Evolutionary conservation across 352 stramenopile genomes (phyloP), one percentile per base, ranked within the genome.

Genomic region (Phytopythium vexans): DNA sequence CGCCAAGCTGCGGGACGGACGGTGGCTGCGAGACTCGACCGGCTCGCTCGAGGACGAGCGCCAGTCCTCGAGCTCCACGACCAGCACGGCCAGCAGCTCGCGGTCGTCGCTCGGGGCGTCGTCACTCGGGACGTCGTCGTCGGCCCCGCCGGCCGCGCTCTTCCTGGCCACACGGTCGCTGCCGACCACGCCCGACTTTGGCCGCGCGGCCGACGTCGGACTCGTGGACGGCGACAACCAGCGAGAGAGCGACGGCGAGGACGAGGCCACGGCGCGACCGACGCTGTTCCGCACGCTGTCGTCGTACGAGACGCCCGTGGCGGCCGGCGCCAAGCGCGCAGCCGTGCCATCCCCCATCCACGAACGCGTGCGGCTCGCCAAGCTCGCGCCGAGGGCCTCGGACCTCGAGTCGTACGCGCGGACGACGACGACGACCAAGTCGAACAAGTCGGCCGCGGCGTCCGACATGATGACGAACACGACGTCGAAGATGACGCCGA

Each of bases 281-380:
- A 62, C 68, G 11, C 62, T 91, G 7, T 91, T 91, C 60, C 70
- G 81, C 10, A 91, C 81, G 41, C 50, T 91, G 15, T 91, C 81
- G 53, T 91, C 81, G 33, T 91, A 91, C 55, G 81, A 91, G 65
- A 91, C 81, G 1, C 81, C 81, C 5, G 76, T 91, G 6, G 62
- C 89, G 37, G 68, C 72, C 47, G 58, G 82, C 64, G 75, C 77
- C 62, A 68, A 86, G 66, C 51, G 63, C 33, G 57, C 52, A 6
- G 52, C 67, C 9, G 50, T 82, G 16, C 74, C 77, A 40, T 89
- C 77, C 6, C 81, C 81, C 8, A 89, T 91, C 52, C 67, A 88
- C 32, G 77, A 91, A 51, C 74, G 81, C 27, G 72, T 89, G 32
- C 78, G 77, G 16, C 57, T 89, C 6, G 81, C 75, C 1, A 56